A percentile compares a stretch with the other conserved stretches of the same genome.
These are phyloP conservation scores for Hemerocallis citrina DNA, from an alignment of 106 monocot species.

Conservation along the genomic window DNA sequence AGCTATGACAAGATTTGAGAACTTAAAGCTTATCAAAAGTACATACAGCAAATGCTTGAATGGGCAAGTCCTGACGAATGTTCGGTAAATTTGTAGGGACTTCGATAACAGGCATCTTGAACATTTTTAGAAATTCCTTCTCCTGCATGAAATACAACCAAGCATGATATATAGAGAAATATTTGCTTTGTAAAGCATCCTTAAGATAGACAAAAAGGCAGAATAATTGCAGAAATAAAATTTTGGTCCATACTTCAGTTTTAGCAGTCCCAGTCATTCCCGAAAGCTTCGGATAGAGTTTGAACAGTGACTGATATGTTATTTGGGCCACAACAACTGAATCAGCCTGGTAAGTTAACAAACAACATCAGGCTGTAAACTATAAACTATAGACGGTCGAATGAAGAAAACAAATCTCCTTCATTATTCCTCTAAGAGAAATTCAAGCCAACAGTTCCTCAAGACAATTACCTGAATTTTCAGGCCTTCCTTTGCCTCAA, in stretches of 20 bases:
- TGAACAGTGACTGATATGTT: conserved; percentile 96
- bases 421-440: background rate
- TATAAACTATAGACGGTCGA: background rate
- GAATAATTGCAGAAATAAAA: conserved; percentile 1
- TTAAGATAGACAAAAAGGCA: background rate
- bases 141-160: conserved; percentile 84
- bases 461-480: conserved; percentile 61
- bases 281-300: conserved; percentile 97
- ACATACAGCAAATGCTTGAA: conserved; percentile 98
- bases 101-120: conserved; percentile 93
- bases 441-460: conserved; percentile 4
- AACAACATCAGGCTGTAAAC: background rate
- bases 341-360: conserved; percentile 59
- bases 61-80: conserved; percentile 78
- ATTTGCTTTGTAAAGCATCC: background rate
- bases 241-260: conserved; percentile 61
- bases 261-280: conserved; percentile 99
- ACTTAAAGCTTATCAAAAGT: conserved; percentile 6
- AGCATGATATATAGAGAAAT: background rate
- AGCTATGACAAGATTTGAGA: background rate
- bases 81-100: conserved; percentile 97
- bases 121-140: conserved; percentile 99
- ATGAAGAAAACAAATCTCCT: background rate
- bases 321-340: conserved; percentile 96
- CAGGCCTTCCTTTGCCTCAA: conserved; percentile 98